Conservation (phyloP, 371 early-diverging fungal species). For the Mucor racemosus region DNA sequence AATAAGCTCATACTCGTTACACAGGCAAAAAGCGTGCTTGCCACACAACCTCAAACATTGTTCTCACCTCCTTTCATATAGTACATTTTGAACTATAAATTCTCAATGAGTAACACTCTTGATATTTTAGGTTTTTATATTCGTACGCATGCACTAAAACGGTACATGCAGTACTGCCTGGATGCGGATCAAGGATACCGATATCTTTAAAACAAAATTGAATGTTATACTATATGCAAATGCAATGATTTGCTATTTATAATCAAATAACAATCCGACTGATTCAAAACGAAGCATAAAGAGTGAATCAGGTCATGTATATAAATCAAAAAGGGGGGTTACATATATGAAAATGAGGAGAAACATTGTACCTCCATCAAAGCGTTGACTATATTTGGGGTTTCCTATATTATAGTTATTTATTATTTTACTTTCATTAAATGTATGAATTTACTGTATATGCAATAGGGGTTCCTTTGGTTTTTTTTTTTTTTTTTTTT, state of each 20-base stretch:
- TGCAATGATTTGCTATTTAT: background rate
- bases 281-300: background rate
- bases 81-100: no score
- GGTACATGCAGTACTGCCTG: background rate
- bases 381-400: conserved; percentile 8
- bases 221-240: no score
- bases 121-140: background rate
- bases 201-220: no score
- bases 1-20: background rate
- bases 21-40: background rate
- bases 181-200: background rate
- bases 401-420: background rate
- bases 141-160: background rate
- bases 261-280: background rate
- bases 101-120: no score
- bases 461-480: background rate
- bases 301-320: background rate
- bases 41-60: background rate
- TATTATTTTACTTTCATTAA: background rate
- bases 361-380: conserved; percentile 14
- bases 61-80: background rate
- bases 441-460: background rate
- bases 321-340: background rate
- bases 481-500: background rate
- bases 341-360: background rate